Evolutionary conservation across 2,329 filamentous ascomycete species (phyloP).

Genomic region (Trichoderma sp.): DNA sequence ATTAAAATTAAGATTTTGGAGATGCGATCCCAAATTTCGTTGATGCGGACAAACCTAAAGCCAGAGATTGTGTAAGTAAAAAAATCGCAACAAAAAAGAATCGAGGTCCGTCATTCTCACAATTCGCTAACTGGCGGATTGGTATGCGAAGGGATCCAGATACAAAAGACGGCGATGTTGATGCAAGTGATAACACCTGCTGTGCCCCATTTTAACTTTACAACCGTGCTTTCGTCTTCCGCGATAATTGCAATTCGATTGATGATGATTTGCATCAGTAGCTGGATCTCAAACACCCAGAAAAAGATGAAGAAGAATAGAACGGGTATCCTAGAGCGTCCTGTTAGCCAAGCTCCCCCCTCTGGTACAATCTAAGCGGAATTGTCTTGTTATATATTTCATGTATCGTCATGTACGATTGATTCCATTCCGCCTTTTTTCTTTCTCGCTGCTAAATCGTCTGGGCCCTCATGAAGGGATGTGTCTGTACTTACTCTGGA

Average conservation of each 20-base stretch:
- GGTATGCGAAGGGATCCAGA: slow-evolving; percentile 56
- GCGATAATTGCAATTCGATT: slow-evolving; percentile 50
- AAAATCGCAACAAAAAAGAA: not conserved
- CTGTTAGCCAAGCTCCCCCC: not conserved
- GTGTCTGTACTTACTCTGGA: slow-evolving; percentile 11
- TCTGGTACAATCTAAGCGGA: not conserved
- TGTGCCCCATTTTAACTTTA: slow-evolving; percentile 52
- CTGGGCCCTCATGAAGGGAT: not conserved
- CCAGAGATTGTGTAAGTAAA: not conserved
- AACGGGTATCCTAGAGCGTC: not conserved
- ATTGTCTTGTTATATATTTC: no score
- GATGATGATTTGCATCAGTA: slow-evolving; percentile 51
- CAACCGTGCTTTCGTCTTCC: slow-evolving; percentile 38
- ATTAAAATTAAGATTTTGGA: slow-evolving; percentile 57
- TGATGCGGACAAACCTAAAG: slow-evolving; percentile 46
- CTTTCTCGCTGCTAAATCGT: not conserved
- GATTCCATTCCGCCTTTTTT: not conserved
- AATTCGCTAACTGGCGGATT: slow-evolving; percentile 17
- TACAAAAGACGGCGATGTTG: slow-evolving; percentile 57
- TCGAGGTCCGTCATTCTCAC: not conserved
- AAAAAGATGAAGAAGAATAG: slow-evolving; percentile 22
- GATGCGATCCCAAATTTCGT: slow-evolving; percentile 56
- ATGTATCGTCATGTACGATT: not conserved
- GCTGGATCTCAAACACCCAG: slow-evolving; percentile 41
- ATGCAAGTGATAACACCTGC: slow-evolving; percentile 51